Base-by-base conservation (phyloP, 306 rosid genomes). In the Trifolium dubium region DNA sequence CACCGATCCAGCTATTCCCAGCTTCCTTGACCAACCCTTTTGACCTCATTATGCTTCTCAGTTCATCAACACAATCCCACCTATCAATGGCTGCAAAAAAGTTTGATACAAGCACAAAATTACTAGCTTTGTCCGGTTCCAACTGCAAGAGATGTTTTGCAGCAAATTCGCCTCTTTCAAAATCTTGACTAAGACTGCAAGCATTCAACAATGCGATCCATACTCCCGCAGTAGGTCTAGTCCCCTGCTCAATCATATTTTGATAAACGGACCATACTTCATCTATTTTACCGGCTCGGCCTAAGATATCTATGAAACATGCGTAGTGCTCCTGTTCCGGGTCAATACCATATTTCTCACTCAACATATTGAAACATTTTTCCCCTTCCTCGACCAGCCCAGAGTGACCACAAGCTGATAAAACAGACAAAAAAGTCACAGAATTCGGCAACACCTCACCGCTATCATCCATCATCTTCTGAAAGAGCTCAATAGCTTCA, bases 121-220 rank as follows among this genome's bases (percentile, higher is more conserved):
- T 81, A 67, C 83, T 85, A 19, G 90, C 75, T 73, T 87, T 82
- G 69, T 71, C 43, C 19, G 90, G 84, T 76, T 89, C 90, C 67
- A 84, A 71, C 69, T 82, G 74, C 83, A 89, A 69, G 59, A 89
- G 87, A 43, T 67, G 73, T 46, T 46, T 80, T 15, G 87, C 89
- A 66, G 88, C 94, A 77, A 83, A 67, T 70, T 82, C 88, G n/a
- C 85, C 88, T 63, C 83, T 80, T 39, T 71, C 79, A 68, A 80
- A 77, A 85, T 85, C 89, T 59, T 75, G 64, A 71, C 65, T 80
- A 58, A 78, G 86, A 83, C 77, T 76, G 39, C 85, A 82, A 81
- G 89, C 96, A 84, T 79, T 82, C 65, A 85, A 62, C 82, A 89
- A 54, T 61, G 90, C 79, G 40, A 86, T 86, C 92, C 89, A 87